Evolutionary conservation across 768 basidiomycete genomes (phyloP).

Genomic region (Auricularia heimuer): DNA sequence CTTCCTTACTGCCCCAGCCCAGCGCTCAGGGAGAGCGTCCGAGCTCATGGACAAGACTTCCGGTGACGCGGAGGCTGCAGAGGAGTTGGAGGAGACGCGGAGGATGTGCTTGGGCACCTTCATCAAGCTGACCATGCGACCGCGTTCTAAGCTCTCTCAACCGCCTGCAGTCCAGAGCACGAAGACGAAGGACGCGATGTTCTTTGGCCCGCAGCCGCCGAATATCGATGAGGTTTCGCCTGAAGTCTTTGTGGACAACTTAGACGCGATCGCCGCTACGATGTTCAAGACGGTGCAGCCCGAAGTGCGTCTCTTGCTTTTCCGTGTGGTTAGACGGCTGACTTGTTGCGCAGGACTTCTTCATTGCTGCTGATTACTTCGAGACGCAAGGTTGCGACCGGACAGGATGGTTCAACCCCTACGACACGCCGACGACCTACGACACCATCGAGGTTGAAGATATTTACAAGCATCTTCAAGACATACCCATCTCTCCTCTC

Average conservation of each 20-base stretch:
- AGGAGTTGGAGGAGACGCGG: slow-evolving; percentile 33
- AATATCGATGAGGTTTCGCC: slow-evolving; percentile 54
- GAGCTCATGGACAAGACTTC: slow-evolving; percentile 26
- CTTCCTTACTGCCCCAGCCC: slow-evolving; percentile 52
- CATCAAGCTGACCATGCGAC: slow-evolving; percentile 50
- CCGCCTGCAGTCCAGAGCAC: slow-evolving; percentile 6
- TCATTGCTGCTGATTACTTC: slow-evolving; percentile 64
- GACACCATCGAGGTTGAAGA: slow-evolving; percentile 73
- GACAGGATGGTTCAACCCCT: slow-evolving; percentile 63
- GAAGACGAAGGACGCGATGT: slow-evolving; percentile 3
- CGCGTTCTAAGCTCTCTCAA: slow-evolving; percentile 15
- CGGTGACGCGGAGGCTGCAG: slow-evolving; percentile 36
- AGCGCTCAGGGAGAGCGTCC: slow-evolving; percentile 31
- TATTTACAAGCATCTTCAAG: slow-evolving; percentile 62
- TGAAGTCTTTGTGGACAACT: slow-evolving; percentile 64
- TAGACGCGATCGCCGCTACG: slow-evolving; percentile 68
- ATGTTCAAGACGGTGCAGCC: slow-evolving; percentile 69
- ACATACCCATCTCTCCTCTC: slow-evolving; percentile 61
- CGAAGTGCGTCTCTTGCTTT: slow-evolving; percentile 39
- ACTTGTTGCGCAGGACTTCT: slow-evolving; percentile 49
- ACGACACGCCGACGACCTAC: slow-evolving; percentile 42
- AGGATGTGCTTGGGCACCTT: slow-evolving; percentile 37
- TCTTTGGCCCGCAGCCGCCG: slow-evolving; percentile 38
- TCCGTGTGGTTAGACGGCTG: neutral
- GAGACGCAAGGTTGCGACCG: slow-evolving; percentile 75